Evolutionary conservation across 2,329 filamentous ascomycete genomes (phyloP).

Genomic region (Didymella keratinophila): DNA sequence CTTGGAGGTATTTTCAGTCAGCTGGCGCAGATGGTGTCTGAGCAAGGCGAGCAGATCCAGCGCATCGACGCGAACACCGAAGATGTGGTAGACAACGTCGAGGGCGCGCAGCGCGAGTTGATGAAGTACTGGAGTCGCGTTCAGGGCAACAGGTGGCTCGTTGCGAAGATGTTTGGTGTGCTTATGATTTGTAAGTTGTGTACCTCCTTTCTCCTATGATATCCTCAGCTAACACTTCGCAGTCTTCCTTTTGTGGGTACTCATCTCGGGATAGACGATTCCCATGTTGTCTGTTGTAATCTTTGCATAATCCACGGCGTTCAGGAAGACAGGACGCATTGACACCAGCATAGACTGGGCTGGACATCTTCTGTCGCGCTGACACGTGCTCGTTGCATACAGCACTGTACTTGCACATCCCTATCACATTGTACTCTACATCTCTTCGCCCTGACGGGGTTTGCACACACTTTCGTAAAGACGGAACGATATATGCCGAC

Average conservation of each 20-base stretch:
- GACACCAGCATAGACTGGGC: constrained; percentile 16
- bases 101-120: constrained; percentile 91
- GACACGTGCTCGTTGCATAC: constrained; percentile 21
- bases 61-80: constrained; percentile 97
- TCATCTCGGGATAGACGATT: constrained; percentile 63
- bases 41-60: constrained; percentile 98
- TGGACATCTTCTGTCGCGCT: constrained; percentile 4
- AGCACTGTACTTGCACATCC: constrained; percentile 17
- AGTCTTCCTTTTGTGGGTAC: constrained; percentile 68
- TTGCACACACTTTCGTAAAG: constrained; percentile 7
- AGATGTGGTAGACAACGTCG: constrained; percentile 97
- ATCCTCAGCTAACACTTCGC: background rate
- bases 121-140: constrained; percentile 97
- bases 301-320: constrained; percentile 31
- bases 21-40: constrained; percentile 93
- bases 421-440: constrained; percentile 14
- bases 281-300: constrained; percentile 14
- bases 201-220: constrained; percentile 1
- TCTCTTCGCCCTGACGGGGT: constrained; percentile 4
- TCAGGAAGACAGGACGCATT: constrained; percentile 28
- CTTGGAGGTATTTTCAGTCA: constrained; percentile 93
- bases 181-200: constrained; percentile 80
- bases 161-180: constrained; percentile 85
- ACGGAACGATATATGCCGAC: constrained; percentile 11
- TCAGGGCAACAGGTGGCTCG: constrained; percentile 92